These are phyloP conservation scores for Astraeus odoratus DNA, from an alignment of 768 basidiomycete species.

Conservation along the genomic window DNA sequence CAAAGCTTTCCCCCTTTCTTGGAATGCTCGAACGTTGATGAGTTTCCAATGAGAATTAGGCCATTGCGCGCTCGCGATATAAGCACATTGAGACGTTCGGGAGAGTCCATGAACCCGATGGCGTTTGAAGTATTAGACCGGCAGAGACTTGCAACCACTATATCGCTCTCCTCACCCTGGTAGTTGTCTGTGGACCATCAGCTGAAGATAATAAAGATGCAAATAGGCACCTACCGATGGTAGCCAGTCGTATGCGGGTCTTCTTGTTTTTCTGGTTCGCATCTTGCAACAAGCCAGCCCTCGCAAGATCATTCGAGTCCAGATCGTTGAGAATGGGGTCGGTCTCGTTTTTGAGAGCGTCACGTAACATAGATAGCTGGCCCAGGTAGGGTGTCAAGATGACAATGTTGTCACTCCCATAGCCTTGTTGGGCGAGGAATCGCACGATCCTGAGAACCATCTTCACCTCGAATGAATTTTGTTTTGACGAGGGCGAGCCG, in stretches of 20 bases:
- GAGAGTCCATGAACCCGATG: slow-evolving; percentile 68
- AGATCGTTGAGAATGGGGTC: slow-evolving; percentile 62
- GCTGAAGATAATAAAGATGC: not conserved
- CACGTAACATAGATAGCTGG: slow-evolving; percentile 46
- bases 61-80: slow-evolving; percentile 62
- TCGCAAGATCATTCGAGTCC: slow-evolving; percentile 50
- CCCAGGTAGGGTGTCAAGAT: slow-evolving; percentile 67
- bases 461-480: slow-evolving; percentile 49
- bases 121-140: slow-evolving; percentile 48
- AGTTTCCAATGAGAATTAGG: slow-evolving; percentile 63
- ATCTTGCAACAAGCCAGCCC: slow-evolving; percentile 45
- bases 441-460: slow-evolving; percentile 63
- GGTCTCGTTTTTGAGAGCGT: slow-evolving; percentile 35
- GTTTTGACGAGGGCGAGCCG: slow-evolving; percentile 49
- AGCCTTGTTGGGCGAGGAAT: slow-evolving; percentile 65
- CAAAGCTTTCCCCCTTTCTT: slow-evolving; percentile 48
- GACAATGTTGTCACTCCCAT: slow-evolving; percentile 54
- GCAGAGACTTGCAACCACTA: slow-evolving; percentile 56
- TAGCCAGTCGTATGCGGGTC: slow-evolving; percentile 48
- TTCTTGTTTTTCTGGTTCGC: slow-evolving; percentile 35
- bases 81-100: slow-evolving; percentile 65
- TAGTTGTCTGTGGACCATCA: slow-evolving; percentile 50
- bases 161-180: slow-evolving; percentile 69
- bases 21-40: slow-evolving; percentile 47
- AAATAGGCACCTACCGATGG: slow-evolving; percentile 46